Conservation (phyloP, 2,329 filamentous ascomycete species). For the Plenodomus biglobosus region DNA sequence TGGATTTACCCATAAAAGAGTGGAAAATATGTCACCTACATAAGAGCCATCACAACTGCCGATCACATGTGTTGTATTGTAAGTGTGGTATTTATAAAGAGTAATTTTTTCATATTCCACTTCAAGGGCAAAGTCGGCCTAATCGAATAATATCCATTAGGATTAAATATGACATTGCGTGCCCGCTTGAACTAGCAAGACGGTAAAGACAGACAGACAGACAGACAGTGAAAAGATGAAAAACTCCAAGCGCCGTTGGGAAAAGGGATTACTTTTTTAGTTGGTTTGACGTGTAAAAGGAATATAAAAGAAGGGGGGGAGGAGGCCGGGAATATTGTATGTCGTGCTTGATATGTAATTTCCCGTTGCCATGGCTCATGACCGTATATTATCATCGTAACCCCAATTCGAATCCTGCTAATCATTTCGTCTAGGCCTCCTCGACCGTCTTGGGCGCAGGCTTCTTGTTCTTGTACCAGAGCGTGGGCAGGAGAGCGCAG, state of each 20-base stretch:
- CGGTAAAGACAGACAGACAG: conserved; percentile 7
- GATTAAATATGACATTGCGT: conserved; percentile 44
- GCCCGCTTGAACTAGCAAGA: conserved; percentile 24
- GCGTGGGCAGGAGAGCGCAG: conserved; percentile 49
- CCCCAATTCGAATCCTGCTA: no score
- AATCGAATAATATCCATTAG: background rate
- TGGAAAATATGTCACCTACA: no score
- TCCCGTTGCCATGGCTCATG: conserved; percentile 9
- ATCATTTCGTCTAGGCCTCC: conserved; percentile 19
- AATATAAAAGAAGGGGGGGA: background rate
- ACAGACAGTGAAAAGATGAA: no score
- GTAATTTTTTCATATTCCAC: no score
- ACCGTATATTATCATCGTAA: background rate
- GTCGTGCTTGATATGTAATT: conserved; percentile 23
- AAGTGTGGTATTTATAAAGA: background rate
- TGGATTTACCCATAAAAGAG: no score
- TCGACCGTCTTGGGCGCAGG: conserved; percentile 41
- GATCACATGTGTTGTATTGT: no score
- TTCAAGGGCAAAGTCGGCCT: background rate
- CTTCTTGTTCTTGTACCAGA: conserved; percentile 55
- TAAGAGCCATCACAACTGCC: no score
- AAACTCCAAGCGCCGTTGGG: conserved; percentile 23
- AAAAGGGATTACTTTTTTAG: conserved; percentile 22
- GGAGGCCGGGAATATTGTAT: conserved; percentile 15
- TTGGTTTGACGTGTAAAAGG: conserved; percentile 7